A percentile compares a stretch with the other conserved stretches of the same genome.
Conservation (phyloP, 2,329 filamentous ascomycete genomes). For the Davidsoniella virescens region DNA sequence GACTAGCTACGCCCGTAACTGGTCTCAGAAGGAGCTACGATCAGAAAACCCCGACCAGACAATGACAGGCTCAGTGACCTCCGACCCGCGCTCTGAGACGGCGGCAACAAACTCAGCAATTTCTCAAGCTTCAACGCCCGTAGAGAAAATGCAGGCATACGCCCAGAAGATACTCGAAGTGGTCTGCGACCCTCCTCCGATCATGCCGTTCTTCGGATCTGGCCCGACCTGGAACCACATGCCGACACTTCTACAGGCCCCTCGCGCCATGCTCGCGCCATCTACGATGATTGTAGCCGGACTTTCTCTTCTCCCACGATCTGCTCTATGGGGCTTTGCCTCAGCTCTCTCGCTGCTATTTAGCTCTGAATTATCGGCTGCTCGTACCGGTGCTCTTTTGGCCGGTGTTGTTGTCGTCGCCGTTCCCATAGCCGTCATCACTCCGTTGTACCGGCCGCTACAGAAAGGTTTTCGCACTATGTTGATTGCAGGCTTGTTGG, state of each 20-base stretch:
- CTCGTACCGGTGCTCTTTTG: slow-evolving; percentile 29
- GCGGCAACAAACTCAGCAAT: not conserved
- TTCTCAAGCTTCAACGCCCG: slow-evolving; percentile 12
- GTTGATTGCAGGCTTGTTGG: slow-evolving; percentile 23
- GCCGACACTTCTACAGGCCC: slow-evolving; percentile 26
- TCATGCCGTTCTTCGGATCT: slow-evolving; percentile 21
- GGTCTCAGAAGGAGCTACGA: slow-evolving; percentile 29
- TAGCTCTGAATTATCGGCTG: slow-evolving; percentile 25
- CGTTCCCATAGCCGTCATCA: slow-evolving; percentile 21
- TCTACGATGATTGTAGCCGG: slow-evolving; percentile 31
- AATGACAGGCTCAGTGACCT: not conserved
- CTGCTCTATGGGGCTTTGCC: slow-evolving; percentile 31
- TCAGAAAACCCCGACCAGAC: slow-evolving; percentile 4
- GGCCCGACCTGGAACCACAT: slow-evolving; percentile 17
- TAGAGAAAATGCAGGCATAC: not conserved
- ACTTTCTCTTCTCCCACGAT: slow-evolving; percentile 28
- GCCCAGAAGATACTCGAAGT: slow-evolving; percentile 5
- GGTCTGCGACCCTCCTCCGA: slow-evolving; percentile 12
- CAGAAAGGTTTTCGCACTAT: slow-evolving; percentile 21
- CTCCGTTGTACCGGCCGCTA: slow-evolving; percentile 20
- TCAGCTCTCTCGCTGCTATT: slow-evolving; percentile 32
- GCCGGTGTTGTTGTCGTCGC: slow-evolving; percentile 27
- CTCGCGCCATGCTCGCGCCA: slow-evolving; percentile 32
- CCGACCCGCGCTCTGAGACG: slow-evolving; percentile 11
- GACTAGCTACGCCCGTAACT: slow-evolving; percentile 32